Percentiles rank a stretch among this genome's conserved stretches.
Conservation (phyloP, 768 basidiomycete genomes). For the Lyophyllum semitale region DNA sequence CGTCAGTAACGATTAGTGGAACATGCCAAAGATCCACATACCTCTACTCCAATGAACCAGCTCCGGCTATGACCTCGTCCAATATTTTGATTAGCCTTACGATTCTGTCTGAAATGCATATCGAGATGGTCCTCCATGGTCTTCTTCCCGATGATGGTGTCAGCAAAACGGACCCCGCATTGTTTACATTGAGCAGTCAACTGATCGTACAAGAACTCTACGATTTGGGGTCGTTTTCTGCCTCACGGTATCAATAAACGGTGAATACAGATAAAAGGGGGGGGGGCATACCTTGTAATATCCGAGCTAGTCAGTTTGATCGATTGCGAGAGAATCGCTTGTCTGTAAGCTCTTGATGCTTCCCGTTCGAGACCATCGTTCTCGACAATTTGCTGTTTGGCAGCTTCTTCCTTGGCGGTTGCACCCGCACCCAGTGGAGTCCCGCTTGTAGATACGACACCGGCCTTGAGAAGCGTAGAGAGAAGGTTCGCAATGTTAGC, state of each 20-base stretch:
- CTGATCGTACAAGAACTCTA: slow-evolving; percentile 71
- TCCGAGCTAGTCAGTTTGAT: slow-evolving; percentile 70
- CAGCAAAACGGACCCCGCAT: slow-evolving; percentile 86
- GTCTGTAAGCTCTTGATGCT: slow-evolving; percentile 58
- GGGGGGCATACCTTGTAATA: slow-evolving; percentile 71
- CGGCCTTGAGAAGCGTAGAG: slow-evolving; percentile 76
- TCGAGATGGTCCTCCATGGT: slow-evolving; percentile 88
- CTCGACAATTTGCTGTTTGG: slow-evolving; percentile 22
- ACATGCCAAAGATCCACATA: slow-evolving; percentile 37
- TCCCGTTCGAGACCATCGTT: slow-evolving; percentile 45
- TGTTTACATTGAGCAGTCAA: slow-evolving; percentile 89
- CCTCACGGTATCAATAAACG: slow-evolving; percentile 4
- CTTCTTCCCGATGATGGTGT: slow-evolving; percentile 70
- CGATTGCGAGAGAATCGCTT: slow-evolving; percentile 56
- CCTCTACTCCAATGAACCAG: slow-evolving; percentile 86
- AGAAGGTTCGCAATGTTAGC: slow-evolving; percentile 59
- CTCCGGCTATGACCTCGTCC: slow-evolving; percentile 88
- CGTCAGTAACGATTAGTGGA: slow-evolving; percentile 13
- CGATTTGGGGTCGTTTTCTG: slow-evolving; percentile 62
- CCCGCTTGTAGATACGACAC: slow-evolving; percentile 61
- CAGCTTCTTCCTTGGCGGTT: slow-evolving; percentile 39
- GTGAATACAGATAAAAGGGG: background rate
- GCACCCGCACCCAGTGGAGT: slow-evolving; percentile 54
- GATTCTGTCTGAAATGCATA: slow-evolving; percentile 94
- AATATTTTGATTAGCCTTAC: slow-evolving; percentile 73